These are phyloP conservation scores for Colletotrichum tanaceti DNA, from an alignment of 2,329 filamentous ascomycete species.

Conservation along the genomic window DNA sequence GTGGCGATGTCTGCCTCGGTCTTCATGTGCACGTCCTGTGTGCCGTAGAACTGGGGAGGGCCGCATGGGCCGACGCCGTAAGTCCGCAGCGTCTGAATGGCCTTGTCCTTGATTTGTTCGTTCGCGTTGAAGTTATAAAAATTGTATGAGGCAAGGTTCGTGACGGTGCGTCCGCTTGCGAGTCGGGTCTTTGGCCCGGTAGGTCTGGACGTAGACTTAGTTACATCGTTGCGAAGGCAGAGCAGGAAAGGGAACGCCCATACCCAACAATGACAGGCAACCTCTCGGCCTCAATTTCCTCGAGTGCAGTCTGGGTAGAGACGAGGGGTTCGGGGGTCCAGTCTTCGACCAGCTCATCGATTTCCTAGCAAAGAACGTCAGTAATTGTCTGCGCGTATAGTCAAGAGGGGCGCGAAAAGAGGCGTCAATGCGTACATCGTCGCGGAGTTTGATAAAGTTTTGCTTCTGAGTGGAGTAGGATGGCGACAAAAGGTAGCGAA, in stretches of 20 bases:
- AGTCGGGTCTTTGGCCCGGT: slow-evolving; percentile 92
- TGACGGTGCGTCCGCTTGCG: slow-evolving; percentile 87
- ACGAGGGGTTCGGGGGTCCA: slow-evolving; percentile 97
- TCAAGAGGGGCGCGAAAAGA: neutral
- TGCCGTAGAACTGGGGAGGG: slow-evolving; percentile 97
- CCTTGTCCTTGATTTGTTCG: slow-evolving; percentile 93
- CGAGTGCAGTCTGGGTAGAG: slow-evolving; percentile 75
- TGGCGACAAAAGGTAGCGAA: slow-evolving; percentile 90
- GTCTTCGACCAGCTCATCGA: slow-evolving; percentile 95
- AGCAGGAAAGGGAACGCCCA: slow-evolving; percentile 39
- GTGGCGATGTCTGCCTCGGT: slow-evolving; percentile 93
- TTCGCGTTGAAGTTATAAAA: slow-evolving; percentile 98
- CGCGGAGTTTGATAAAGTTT: slow-evolving; percentile 87
- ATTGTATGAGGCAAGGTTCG: slow-evolving; percentile 94
- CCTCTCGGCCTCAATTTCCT: slow-evolving; percentile 86
- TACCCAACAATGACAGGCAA: slow-evolving; percentile 90
- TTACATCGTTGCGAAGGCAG: neutral
- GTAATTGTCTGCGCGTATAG: slow-evolving; percentile 43
- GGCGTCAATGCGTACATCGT: slow-evolving; percentile 65
- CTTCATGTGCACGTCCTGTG: slow-evolving; percentile 98
- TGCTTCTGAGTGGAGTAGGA: slow-evolving; percentile 93
- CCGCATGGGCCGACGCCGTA: slow-evolving; percentile 98
- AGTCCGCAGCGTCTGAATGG: slow-evolving; percentile 90
- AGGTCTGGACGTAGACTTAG: slow-evolving; percentile 65
- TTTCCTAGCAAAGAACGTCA: slow-evolving; percentile 68